Evolutionary conservation across 2,329 filamentous ascomycete genomes (phyloP), one percentile per base, ranked within the genome.

Genomic region (Cercospora brassicicola): DNA sequence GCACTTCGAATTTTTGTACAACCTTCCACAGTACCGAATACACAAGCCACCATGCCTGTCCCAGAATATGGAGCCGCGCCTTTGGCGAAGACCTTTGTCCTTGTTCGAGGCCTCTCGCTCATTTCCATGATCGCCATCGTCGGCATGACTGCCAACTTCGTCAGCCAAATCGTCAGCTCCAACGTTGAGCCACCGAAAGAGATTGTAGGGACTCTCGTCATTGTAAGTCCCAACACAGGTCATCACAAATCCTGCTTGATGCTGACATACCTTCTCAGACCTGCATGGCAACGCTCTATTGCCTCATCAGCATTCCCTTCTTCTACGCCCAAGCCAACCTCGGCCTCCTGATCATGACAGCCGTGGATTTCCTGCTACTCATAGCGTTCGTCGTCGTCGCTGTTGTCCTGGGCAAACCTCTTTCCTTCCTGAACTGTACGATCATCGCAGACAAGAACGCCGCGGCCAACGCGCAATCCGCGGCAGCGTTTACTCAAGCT

Each of bases 131-230:
- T 95, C 67, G 84, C 89, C 67, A 88, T 95, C 72, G 90, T 96
- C 72, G 92, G 93, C 56, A 87, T 97, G 78, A 89, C 89, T 0
- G 88, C 90, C 75, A 93, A 94, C 80, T 96, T 97, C 80, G 89
- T 96, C 75, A 85, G 89, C 26, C 86, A 91, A 73, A 93, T 96
- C 78, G 87, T 92, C 55, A 82, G 84, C 53, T 86, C 84, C 23
- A 85, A 89, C 70, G 86, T 89, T 65, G 84, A 86, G 31, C 88
- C 91, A 0, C 91, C 93, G 0, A 83, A 87, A 62, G 88, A 93
- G 57, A 84, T 97, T 23, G 87, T 96, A 31, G 92, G 89, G 31
- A 93, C 92, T 2, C 85, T 97, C 70, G 88, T 88, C 69, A 88
- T 96, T 72, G 93, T 96, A 86, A 76, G 91, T 39, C 33, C 13